Base-by-base conservation (phyloP, 163 green algal genomes). In the Scenedesmus sp. region DNA sequence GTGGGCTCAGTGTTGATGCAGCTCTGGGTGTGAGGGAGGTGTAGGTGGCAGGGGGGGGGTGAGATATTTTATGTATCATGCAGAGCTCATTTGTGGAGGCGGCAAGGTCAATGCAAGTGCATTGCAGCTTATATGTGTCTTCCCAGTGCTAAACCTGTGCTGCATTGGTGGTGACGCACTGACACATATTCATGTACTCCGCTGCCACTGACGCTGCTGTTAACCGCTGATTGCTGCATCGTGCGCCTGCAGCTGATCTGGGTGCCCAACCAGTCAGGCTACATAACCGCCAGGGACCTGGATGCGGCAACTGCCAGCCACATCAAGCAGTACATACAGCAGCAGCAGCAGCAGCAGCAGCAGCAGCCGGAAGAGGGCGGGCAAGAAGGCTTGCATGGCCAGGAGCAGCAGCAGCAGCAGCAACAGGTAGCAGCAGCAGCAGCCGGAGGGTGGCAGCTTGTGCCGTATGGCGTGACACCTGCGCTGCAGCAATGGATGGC, bases 401-500 rank as follows among this genome's bases (percentile, higher is more conserved):
- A 76, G 26, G 15, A 55, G 23, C 82, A 74, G 56, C 52, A 55
- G 26, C 76, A 59, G 46, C 79, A 85, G 79, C 79, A 62, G 79
- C 46, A 60, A 1, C 34, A 59, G 76, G 23, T 5, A 59, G 46
- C 34, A 56, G n/a, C 6, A 5, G n/a, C 34, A 64, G 7, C 57
- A 26, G 55, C 3, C 54, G 84, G 9, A n/a, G 16, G 26, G 1
- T 89, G n/a, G 13, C 59, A 79, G 84, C 26, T 89, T 5, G 59
- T 82, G n/a, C 60, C 84, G 8, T 89, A 89, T 81, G 62, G 84
- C 23, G 84, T 60, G 8, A 82, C 84, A 34, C 84, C 84, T 64
- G 84, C 84, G 12, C 84, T 89, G 62, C 84, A 89, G 62, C 84
- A 89, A 46, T 89, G 84, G 84, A 89, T 89, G 84, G 62, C 60